Percentiles rank a stretch among this genome's conserved stretches.
Evolutionary conservation across 805 yeast genomes (phyloP).

Genomic region (Wickerhamomyces rabaulensis): DNA sequence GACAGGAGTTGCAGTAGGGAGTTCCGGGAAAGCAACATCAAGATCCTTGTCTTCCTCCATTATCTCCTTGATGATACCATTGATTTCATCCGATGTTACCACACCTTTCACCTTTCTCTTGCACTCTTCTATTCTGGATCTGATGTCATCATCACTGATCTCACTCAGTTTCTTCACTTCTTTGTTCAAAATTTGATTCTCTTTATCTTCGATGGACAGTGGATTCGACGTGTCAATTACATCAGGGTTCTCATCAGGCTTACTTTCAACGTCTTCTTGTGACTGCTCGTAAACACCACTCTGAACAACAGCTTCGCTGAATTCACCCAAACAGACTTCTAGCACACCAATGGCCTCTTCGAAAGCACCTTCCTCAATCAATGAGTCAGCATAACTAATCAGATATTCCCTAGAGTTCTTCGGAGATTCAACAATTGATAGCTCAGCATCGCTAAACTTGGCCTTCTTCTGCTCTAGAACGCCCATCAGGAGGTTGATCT

Average conservation of each 20-base stretch:
- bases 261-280: neutral
- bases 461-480: neutral
- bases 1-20: constrained; percentile 6
- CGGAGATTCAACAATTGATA: neutral
- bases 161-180: constrained; percentile 4
- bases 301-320: neutral
- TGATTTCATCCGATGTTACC: constrained; percentile 10
- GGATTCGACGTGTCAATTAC: neutral
- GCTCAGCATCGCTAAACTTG: neutral
- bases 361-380: constrained; percentile 2
- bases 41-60: constrained; percentile 1
- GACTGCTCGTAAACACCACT: neutral
- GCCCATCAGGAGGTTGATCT: neutral
- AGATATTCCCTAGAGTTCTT: constrained; percentile 12
- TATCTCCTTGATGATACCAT: constrained; percentile 4
- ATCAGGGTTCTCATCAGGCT: neutral
- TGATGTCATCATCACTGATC: constrained; percentile 11
- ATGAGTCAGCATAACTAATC: constrained; percentile 1
- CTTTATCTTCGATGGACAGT: constrained; percentile 7
- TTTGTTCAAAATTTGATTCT: constrained; percentile 5
- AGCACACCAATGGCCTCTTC: neutral
- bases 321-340: neutral
- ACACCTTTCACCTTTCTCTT: neutral
- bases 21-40: constrained; percentile 6
- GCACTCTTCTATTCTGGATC: constrained; percentile 5